phyloP scores from a whole-genome alignment of 2,329 filamentous ascomycete genomes.

The Fusarium setosum region DNA sequence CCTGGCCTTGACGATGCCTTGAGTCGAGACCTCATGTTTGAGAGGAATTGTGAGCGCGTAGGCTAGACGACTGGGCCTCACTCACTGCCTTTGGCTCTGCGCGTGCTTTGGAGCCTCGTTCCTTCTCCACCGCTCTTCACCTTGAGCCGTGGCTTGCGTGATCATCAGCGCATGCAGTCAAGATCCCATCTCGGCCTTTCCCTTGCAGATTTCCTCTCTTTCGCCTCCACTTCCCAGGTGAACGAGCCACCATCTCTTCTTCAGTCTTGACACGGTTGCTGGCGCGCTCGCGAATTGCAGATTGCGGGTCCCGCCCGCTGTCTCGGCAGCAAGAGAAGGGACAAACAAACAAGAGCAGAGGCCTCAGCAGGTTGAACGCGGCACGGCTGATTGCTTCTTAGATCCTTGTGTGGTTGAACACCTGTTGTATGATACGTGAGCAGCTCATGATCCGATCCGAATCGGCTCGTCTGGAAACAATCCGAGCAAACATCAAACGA shows the following conservation, averaged over 20 bases:
- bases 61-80: not conserved
- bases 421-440: not conserved
- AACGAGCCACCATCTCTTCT: not conserved
- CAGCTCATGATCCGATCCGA: not conserved
- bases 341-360: not conserved
- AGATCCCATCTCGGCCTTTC: not conserved
- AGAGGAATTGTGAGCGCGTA: not conserved
- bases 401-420: not conserved
- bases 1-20: not conserved
- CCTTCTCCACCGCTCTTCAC: not conserved
- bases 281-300: constrained; percentile 5
- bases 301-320: constrained; percentile 8
- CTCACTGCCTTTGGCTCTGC: not conserved
- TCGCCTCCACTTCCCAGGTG: not conserved
- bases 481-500: not conserved
- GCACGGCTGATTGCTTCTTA: constrained; percentile 3
- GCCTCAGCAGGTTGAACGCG: not conserved
- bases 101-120: not conserved
- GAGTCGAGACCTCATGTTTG: not conserved
- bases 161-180: not conserved
- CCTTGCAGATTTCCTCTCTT: not conserved
- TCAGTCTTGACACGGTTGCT: not conserved
- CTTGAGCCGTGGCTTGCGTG: not conserved
- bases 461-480: not conserved
- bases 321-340: constrained; percentile 2